A percentile compares a stretch with the other conserved stretches of the same genome.
phyloP scores from a whole-genome alignment of 73 alveolate species.

The Tetrahymena malaccensis region DNA sequence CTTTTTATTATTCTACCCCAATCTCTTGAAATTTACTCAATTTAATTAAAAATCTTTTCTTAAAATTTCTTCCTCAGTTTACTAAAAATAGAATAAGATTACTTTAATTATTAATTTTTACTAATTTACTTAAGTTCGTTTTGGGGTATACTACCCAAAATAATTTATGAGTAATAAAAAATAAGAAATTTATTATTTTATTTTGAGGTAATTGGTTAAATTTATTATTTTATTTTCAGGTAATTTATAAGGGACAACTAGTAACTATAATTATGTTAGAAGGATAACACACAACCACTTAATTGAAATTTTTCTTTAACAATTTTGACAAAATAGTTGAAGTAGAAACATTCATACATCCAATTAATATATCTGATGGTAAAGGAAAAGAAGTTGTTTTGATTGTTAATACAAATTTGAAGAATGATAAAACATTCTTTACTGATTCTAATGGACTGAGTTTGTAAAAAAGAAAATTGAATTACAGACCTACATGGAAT shows the following conservation, averaged over 20 bases:
- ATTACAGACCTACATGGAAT: conserved; percentile 55
- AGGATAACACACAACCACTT: conserved; percentile 17
- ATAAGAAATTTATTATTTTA: too few relatives aligned
- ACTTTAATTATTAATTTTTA: too few relatives aligned
- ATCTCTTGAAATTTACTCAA: too few relatives aligned
- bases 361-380: conserved; percentile 5
- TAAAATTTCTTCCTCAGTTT: too few relatives aligned
- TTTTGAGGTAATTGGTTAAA: background rate
- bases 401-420: conserved; percentile 9
- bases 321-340: background rate
- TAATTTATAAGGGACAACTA: conserved; percentile 10
- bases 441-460: conserved; percentile 65
- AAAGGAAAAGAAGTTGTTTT: conserved; percentile 28
- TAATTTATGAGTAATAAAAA: too few relatives aligned
- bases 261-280: background rate
- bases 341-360: conserved; percentile 14
- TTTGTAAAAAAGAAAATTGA: conserved; percentile 44
- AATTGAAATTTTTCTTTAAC: background rate
- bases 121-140: too few relatives aligned
- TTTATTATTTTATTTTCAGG: background rate
- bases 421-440: conserved; percentile 40
- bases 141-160: too few relatives aligned
- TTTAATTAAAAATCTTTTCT: too few relatives aligned
- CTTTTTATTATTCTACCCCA: too few relatives aligned
- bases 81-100: too few relatives aligned